Percentiles rank a stretch among this genome's conserved stretches.
phyloP scores from a whole-genome alignment of 108 stramenopile species.

The Schizochytrium sp. region DNA sequence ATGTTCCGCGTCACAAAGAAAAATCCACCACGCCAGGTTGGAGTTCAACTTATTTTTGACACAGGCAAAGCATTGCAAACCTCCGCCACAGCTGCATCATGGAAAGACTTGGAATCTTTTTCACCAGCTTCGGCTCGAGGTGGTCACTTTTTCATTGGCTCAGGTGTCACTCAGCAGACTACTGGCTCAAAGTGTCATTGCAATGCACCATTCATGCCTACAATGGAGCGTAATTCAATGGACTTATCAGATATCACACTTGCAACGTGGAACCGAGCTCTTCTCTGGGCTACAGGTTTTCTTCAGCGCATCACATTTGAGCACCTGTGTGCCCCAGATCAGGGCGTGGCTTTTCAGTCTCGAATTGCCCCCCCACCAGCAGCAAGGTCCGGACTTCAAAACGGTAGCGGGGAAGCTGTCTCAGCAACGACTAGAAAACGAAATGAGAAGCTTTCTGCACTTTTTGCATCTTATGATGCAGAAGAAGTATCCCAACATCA shows the following conservation, averaged over 20 bases:
- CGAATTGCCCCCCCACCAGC: not conserved
- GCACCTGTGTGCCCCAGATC: constrained; percentile 7
- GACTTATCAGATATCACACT: constrained; percentile 47
- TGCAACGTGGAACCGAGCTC: constrained; percentile 50
- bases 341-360: not conserved
- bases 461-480: not conserved
- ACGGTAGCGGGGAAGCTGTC: too few relatives aligned
- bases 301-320: constrained; percentile 41
- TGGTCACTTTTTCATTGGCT: constrained; percentile 47
- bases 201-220: constrained; percentile 57
- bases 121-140: constrained; percentile 39
- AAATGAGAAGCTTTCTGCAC: not conserved
- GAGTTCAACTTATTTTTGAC: constrained; percentile 38
- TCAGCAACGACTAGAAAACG: not conserved
- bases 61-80: constrained; percentile 10
- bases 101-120: constrained; percentile 6
- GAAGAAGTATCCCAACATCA: not conserved
- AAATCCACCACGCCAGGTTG: constrained; percentile 22
- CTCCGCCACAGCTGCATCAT: constrained; percentile 18
- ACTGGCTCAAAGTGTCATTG: constrained; percentile 53
- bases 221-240: constrained; percentile 58
- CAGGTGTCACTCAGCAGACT: constrained; percentile 23
- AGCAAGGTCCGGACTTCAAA: too few relatives aligned
- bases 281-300: constrained; percentile 50
- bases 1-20: constrained; percentile 58